phyloP scores from a whole-genome alignment of 2,329 filamentous ascomycete species.

The Aspergillus terreus region DNA sequence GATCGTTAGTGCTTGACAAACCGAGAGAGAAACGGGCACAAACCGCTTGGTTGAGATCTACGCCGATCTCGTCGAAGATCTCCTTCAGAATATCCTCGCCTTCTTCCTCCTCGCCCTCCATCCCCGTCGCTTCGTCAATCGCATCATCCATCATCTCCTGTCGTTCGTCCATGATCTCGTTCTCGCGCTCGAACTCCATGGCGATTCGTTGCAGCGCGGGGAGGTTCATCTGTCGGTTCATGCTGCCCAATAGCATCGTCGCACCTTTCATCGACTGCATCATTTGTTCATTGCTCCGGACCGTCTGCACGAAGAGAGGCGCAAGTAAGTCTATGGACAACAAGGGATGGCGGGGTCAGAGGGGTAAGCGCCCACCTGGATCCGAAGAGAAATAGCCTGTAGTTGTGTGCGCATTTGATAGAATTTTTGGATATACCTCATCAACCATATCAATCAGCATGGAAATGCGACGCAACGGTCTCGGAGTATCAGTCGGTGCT shows the following conservation, averaged over 20 bases:
- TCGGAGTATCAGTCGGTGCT: background rate
- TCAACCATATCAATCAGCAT: constrained; percentile 2
- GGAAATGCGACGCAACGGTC: background rate
- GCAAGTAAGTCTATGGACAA: background rate
- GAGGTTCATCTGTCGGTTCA: constrained; percentile 98
- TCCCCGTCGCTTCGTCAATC: constrained; percentile 92
- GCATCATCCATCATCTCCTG: constrained; percentile 99
- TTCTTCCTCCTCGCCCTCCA: constrained; percentile 80
- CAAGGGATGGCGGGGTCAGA: background rate
- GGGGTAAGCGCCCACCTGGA: constrained; percentile 63
- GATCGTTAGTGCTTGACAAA: constrained; percentile 17
- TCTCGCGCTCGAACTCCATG: constrained; percentile 98
- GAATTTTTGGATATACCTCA: constrained; percentile 93
- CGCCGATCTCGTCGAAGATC: constrained; percentile 92
- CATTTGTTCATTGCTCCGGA: constrained; percentile 98
- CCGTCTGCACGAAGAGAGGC: constrained; percentile 60
- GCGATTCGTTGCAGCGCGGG: constrained; percentile 92
- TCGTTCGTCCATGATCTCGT: constrained; percentile 98
- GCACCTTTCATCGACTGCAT: constrained; percentile 99
- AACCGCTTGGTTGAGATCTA: constrained; percentile 87
- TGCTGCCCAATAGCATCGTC: constrained; percentile 85
- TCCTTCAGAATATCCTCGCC: constrained; percentile 96
- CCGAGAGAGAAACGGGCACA: constrained; percentile 36
- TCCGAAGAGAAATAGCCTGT: constrained; percentile 89
- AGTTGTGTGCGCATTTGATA: constrained; percentile 97